These are phyloP conservation scores for Hymenotorrendiella dingleyae DNA, from an alignment of 2,329 filamentous ascomycete species.

Conservation along the genomic window DNA sequence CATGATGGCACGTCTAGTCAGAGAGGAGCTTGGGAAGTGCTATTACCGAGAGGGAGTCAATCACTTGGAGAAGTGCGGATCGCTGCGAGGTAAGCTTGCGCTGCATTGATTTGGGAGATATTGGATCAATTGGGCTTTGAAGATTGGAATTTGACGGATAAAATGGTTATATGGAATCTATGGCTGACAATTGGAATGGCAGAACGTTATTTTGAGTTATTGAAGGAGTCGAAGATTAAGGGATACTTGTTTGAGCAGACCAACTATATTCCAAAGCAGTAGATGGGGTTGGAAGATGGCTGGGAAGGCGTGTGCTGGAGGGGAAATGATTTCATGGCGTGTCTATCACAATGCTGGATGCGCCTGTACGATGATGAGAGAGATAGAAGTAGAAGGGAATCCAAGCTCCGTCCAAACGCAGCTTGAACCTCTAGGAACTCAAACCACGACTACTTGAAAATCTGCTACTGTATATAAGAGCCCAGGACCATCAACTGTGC, in stretches of 20 bases:
- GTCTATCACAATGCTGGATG: background rate
- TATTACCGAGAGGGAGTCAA: constrained; percentile 81
- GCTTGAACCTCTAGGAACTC: background rate
- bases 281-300: constrained; percentile 4
- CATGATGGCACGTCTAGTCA: constrained; percentile 81
- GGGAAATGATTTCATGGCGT: background rate
- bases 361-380: background rate
- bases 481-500: too few relatives aligned
- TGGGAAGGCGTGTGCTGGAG: background rate
- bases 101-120: too few relatives aligned
- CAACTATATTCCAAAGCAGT: constrained; percentile 58
- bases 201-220: constrained; percentile 75
- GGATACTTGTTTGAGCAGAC: constrained; percentile 76
- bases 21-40: constrained; percentile 80
- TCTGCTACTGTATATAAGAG: constrained; percentile 1
- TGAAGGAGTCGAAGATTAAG: constrained; percentile 71
- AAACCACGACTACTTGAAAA: background rate
- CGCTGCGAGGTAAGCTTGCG: constrained; percentile 63
- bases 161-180: background rate
- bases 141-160: too few relatives aligned
- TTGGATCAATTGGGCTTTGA: too few relatives aligned
- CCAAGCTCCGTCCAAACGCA: background rate
- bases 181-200: constrained; percentile 14
- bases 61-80: constrained; percentile 81
- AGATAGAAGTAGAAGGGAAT: background rate